Conservation (phyloP, 2,329 filamentous ascomycete species). For the Venturia aucupariae region DNA sequence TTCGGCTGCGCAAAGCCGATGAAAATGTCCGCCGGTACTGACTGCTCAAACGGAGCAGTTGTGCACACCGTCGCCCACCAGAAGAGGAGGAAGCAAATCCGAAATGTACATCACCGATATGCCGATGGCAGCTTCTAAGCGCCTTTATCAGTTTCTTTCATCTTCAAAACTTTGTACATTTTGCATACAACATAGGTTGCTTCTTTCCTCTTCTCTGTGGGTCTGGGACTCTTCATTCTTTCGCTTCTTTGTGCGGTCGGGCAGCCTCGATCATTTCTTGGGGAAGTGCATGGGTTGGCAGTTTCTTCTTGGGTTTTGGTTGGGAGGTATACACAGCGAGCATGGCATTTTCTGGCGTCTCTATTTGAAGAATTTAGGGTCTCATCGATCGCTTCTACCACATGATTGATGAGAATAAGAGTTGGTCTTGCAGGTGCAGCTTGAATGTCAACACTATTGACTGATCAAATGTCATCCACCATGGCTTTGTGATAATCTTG, state of each 20-base stretch:
- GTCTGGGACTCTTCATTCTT: constrained; percentile 1
- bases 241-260: not conserved
- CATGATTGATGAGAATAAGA: not conserved
- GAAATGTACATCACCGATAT: constrained; percentile 4
- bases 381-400: not conserved
- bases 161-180: not conserved
- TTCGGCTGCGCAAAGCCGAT: constrained; percentile 14
- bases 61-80: constrained; percentile 4
- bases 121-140: constrained; percentile 1
- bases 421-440: not conserved
- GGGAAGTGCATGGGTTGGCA: not conserved
- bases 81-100: not conserved
- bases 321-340: not conserved
- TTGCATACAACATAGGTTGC: not conserved
- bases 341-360: constrained; percentile 4
- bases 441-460: not conserved
- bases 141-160: not conserved
- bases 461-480: too few relatives aligned
- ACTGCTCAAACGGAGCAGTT: constrained; percentile 14
- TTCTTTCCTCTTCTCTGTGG: not conserved
- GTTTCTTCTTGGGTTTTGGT: not conserved
- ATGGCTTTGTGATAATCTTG: too few relatives aligned
- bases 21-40: constrained; percentile 14
- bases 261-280: not conserved
- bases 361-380: not conserved